Conservation (phyloP, 176 grass and related monocot species). For the Dactylis glomerata region DNA sequence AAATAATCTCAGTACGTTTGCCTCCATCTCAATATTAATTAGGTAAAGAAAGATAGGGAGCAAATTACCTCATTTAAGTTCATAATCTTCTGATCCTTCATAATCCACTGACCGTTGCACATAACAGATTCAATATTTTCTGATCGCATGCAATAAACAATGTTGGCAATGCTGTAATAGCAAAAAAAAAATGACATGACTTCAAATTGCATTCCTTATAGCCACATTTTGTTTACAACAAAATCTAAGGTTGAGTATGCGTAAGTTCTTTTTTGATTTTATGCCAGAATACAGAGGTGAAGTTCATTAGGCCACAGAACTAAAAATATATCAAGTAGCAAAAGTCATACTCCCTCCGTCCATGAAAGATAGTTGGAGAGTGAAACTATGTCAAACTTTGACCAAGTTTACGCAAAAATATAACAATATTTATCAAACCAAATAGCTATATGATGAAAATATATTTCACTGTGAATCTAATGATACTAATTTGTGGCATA, state of each 20-base stretch:
- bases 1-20: background rate
- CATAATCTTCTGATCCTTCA: conserved; percentile 46
- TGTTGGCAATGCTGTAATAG: conserved; percentile 40
- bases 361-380: too few relatives aligned
- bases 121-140: conserved; percentile 59
- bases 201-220: background rate
- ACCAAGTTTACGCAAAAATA: too few relatives aligned
- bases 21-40: background rate
- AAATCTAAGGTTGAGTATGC: background rate
- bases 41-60: background rate
- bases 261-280: background rate
- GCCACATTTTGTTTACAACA: background rate
- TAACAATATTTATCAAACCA: too few relatives aligned
- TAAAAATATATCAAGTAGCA: background rate
- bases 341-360: too few relatives aligned
- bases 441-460: too few relatives aligned
- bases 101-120: conserved; percentile 56
- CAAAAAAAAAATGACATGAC: background rate
- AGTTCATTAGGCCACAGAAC: background rate
- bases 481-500: too few relatives aligned
- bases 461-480: too few relatives aligned
- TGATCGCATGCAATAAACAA: conserved; percentile 51
- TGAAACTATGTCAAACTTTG: too few relatives aligned
- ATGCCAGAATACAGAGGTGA: background rate
- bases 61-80: conserved; percentile 49